phyloP scores from a whole-genome alignment of 2,329 filamentous ascomycete species.

The Colletotrichum liriopes region DNA sequence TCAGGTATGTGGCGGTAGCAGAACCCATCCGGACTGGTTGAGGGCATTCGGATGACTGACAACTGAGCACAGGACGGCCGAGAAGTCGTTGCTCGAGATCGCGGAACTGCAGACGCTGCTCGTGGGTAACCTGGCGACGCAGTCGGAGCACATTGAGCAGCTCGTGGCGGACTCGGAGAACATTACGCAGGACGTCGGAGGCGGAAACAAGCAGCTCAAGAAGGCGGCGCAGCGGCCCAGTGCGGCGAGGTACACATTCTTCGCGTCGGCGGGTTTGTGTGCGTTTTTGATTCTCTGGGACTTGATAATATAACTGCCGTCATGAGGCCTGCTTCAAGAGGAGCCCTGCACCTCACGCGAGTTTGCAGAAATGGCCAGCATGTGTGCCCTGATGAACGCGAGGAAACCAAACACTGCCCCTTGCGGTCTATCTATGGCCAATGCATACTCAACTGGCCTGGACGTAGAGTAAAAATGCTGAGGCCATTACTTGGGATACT shows the following conservation, averaged over 20 bases:
- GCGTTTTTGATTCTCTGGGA: slow-evolving; percentile 85
- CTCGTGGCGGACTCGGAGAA: slow-evolving; percentile 86
- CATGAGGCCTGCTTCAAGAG: neutral
- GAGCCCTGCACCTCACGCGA: neutral
- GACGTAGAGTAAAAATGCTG: neutral
- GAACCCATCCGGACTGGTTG: neutral
- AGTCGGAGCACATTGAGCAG: slow-evolving; percentile 91
- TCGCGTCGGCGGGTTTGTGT: slow-evolving; percentile 83
- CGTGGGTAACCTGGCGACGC: slow-evolving; percentile 86
- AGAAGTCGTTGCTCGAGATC: slow-evolving; percentile 93
- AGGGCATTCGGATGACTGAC: slow-evolving; percentile 25
- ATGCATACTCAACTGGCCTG: neutral
- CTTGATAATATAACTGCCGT: slow-evolving; percentile 68
- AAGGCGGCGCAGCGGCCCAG: slow-evolving; percentile 82
- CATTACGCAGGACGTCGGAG: slow-evolving; percentile 88
- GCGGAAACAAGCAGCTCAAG: slow-evolving; percentile 93
- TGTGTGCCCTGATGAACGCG: neutral
- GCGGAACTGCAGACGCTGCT: slow-evolving; percentile 92
- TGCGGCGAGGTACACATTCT: slow-evolving; percentile 84
- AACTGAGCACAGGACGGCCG: slow-evolving; percentile 77
- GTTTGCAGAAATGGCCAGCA: neutral
- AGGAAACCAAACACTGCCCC: neutral
- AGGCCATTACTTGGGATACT: neutral
- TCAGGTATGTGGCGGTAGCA: slow-evolving; percentile 75
- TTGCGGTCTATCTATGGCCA: neutral